Base-by-base conservation (phyloP, 2,329 filamentous ascomycete species). In the Exophiala mesophila region DNA sequence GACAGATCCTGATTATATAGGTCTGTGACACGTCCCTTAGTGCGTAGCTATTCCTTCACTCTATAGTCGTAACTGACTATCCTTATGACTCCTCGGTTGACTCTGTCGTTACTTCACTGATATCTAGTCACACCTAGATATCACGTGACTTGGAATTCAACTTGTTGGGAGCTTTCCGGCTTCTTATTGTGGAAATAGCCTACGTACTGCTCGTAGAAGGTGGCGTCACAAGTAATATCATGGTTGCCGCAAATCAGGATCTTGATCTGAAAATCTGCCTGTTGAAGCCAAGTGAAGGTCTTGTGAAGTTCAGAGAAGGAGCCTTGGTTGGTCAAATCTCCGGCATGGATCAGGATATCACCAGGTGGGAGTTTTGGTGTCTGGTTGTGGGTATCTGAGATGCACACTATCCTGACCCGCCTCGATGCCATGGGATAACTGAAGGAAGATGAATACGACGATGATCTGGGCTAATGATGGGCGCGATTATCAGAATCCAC, bases 231-330 rank as follows among this genome's bases (percentile, higher is more conserved):
- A 31, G 48, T 48, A 19, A 66, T 39, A 38, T 72, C 69, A 44
- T 72, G 70, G 39, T 73, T 74, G 3, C 70, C 72, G 12, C 64
- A 69, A 4, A 74, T 56, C 3, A 71, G 60, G 30, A 73, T 57
- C 50, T 74, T 74, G 55, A 67, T 52, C 4, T 43, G 32, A 43
- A 71, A 69, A 1, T 65, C 58, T 39, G 67, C 65, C 0, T 52
- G 34, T 6, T 53, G 52, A 7, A 74, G 54, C 72, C 71, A 76
- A n/a, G 53, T 40, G 7, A 73, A 46, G 8, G 62, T 51, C 2
- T 59, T 57, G 34, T 66, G 55, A 1, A 73, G 49, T 46, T 72
- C 69, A 3, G 57, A 50, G 15, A 63, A 57, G 0, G 67, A 63
- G n/a, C 68, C 70, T n/a, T 59, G 58, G 37, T 68, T 57, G 1